Conservation (phyloP, 2,329 filamentous ascomycete genomes). For the Furcasterigmium sp. region DNA sequence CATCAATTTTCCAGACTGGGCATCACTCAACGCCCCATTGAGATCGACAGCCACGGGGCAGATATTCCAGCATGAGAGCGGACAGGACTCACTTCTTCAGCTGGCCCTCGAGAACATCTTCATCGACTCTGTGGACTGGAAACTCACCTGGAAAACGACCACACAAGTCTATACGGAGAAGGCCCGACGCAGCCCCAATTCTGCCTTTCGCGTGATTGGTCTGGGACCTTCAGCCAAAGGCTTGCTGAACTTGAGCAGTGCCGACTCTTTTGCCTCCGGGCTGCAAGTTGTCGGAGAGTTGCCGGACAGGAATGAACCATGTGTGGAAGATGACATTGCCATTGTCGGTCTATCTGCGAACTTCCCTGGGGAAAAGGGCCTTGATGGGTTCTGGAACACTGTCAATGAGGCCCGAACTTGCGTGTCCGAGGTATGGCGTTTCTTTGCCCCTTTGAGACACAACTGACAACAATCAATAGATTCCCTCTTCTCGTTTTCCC, state of each 20-base stretch:
- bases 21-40: background rate
- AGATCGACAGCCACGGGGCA: background rate
- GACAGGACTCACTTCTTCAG: background rate
- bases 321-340: background rate
- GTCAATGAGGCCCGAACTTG: background rate
- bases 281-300: background rate
- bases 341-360: background rate
- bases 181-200: background rate
- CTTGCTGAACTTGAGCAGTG: background rate
- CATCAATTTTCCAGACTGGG: background rate
- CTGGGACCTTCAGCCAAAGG: background rate
- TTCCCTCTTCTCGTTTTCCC: background rate
- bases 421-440: background rate
- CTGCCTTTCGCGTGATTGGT: background rate
- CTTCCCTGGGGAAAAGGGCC: background rate
- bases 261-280: background rate
- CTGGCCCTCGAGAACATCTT: background rate
- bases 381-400: background rate
- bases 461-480: background rate
- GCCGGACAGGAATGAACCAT: background rate
- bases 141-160: background rate
- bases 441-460: background rate
- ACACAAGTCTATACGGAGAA: background rate
- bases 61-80: background rate
- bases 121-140: background rate